phyloP scores from a whole-genome alignment of 1,284 basidiomycete genomes.

The Ganoderma lingzhi region DNA sequence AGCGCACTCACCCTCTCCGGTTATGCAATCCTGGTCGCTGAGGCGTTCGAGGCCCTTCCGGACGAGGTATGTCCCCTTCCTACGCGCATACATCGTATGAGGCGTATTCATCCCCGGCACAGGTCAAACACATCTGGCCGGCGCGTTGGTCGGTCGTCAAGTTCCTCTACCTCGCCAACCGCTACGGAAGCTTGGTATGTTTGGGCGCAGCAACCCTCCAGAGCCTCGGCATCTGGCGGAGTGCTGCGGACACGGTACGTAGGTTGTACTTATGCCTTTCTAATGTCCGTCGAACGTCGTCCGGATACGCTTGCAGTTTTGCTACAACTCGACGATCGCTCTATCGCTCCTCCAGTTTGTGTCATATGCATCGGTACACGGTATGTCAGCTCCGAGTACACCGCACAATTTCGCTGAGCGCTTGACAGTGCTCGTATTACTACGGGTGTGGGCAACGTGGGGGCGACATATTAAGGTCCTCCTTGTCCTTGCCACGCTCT shows the following conservation, averaged over 20 bases:
- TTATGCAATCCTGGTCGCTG: conserved; percentile 27
- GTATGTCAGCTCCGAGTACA: conserved; percentile 14
- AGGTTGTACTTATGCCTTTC: background rate
- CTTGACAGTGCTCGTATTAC: conserved; percentile 28
- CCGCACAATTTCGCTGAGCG: background rate
- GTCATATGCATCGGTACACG: conserved; percentile 29
- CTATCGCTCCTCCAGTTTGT: conserved; percentile 26
- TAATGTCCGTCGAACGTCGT: background rate
- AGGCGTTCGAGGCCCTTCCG: conserved; percentile 22
- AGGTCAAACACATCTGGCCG: conserved; percentile 32
- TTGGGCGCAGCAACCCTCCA: conserved; percentile 22
- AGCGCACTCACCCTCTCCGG: conserved; percentile 24
- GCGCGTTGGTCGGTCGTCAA: conserved; percentile 33
- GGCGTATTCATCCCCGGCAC: background rate
- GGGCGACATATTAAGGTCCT: conserved; percentile 25
- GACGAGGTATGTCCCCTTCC: conserved; percentile 23
- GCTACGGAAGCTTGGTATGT: conserved; percentile 29
- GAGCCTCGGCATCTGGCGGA: conserved; percentile 24
- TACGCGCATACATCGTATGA: background rate
- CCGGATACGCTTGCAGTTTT: conserved; percentile 21
- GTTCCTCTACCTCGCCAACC: conserved; percentile 29
- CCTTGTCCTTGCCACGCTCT: conserved; percentile 19
- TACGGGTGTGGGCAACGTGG: conserved; percentile 34
- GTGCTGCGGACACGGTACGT: conserved; percentile 11
- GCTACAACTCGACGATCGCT: conserved; percentile 18